Base-by-base conservation (phyloP, 257 asterid species). In the Henckelia pumila region DNA sequence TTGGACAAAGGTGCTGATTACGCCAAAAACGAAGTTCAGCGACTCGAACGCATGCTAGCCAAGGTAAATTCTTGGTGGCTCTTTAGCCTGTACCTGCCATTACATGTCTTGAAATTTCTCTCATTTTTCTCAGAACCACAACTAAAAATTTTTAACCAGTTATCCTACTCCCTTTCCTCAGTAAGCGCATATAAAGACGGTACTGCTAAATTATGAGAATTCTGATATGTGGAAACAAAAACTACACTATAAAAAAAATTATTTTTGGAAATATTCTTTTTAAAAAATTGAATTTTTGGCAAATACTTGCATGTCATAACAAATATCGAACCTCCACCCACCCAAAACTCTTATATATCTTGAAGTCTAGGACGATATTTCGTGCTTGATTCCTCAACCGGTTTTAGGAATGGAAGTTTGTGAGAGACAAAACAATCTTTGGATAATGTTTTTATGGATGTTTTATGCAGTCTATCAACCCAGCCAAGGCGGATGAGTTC, bases 401-500 rank as follows among this genome's bases (percentile, higher is more conserved):
- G 30, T 28, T 28, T 10, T 40, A 40, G 19, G 52, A 13, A 40
- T 4, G 3, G 0, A 40, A 40, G 14, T 14, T 40, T 40, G 6
- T 1, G 6, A 14, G 17, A 19, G 52, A 40, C 52, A 13, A 40
- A 40, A 40, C 52, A 40, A 40, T 68, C 23, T 53, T 53, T 20
- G 4, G 56, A 61, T 23, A 13, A 37, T 37, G 47, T 11, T 37
- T 55, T 30, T 26, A 30, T 61, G 65, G 52, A 52, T 47, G 69
- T 58, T 66, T 57, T 62, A 24, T 40, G 52, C 92, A 91, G 97
- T 72, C 97, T 30, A 81, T 92, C 73, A 87, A 81, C 72, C 68
- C 88, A 58, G 60, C 84, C 0, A 92, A 92, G 86, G 91, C 85
- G 13, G 98, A 92, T 62, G 98, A 92, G 68, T 88, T 92, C 78